phyloP scores from a whole-genome alignment of 352 stramenopile genomes.

The Globisporangium radiosum region DNA sequence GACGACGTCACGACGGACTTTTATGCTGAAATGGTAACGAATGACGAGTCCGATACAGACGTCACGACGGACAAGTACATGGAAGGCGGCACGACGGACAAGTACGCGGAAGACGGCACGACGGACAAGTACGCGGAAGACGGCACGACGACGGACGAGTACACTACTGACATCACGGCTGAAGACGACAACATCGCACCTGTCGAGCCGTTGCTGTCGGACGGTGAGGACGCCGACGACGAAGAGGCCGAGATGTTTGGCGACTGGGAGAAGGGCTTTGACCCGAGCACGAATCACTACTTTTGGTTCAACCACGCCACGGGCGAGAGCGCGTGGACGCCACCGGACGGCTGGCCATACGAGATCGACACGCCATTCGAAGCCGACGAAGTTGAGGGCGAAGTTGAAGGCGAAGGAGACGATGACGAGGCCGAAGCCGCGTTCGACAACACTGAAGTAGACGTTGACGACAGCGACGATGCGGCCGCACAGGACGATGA shows the following conservation, averaged over 20 bases:
- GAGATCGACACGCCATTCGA: constrained; percentile 63
- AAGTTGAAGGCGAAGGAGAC: constrained; percentile 15
- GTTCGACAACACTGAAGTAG: neutral
- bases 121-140: neutral
- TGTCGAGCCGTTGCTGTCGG: constrained; percentile 19
- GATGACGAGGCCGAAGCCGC: neutral
- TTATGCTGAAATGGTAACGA: too few species aligned
- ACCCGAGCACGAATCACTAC: constrained; percentile 75
- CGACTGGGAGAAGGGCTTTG: constrained; percentile 84
- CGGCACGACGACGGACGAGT: neutral
- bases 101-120: neutral
- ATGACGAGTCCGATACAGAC: too few species aligned
- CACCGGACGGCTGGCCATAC: constrained; percentile 70
- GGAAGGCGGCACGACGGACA: neutral
- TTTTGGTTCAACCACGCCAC: constrained; percentile 87
- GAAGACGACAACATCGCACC: neutral
- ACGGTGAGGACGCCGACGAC: constrained; percentile 54
- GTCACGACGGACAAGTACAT: neutral
- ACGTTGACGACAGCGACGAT: constrained; percentile 5
- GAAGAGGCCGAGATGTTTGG: constrained; percentile 73
- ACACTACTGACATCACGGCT: neutral
- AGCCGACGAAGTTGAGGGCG: constrained; percentile 17
- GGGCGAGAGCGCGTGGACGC: constrained; percentile 72
- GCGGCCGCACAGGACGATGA: neutral
- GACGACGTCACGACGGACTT: neutral